These are phyloP conservation scores for Nicotiana otophora DNA, from an alignment of 257 asterid genomes.

Conservation along the genomic window DNA sequence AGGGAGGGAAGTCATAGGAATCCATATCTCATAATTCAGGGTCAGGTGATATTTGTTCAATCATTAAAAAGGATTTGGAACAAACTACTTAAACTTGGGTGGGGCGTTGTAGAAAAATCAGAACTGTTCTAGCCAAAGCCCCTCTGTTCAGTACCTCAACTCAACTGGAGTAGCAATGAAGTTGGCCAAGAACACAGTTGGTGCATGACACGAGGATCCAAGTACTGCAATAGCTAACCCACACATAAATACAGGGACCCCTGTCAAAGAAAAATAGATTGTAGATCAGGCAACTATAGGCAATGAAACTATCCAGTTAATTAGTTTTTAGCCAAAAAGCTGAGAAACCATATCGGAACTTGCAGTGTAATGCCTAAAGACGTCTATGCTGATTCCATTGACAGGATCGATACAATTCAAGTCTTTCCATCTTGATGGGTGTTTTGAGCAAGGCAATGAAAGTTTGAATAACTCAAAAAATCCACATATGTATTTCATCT, in stretches of 20 bases:
- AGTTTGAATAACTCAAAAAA: neutral
- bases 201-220: constrained; percentile 76
- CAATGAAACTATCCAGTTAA: neutral
- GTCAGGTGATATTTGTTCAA: neutral
- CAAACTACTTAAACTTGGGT: neutral
- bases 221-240: constrained; percentile 75
- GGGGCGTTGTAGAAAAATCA: neutral
- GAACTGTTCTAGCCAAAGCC: neutral
- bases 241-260: constrained; percentile 77
- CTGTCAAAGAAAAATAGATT: constrained; percentile 31
- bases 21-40: neutral
- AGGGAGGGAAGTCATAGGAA: neutral
- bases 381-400: neutral
- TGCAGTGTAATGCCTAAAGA: neutral
- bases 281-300: neutral
- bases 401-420: neutral
- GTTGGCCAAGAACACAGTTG: constrained; percentile 87
- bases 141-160: constrained; percentile 41
- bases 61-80: neutral
- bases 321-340: neutral
- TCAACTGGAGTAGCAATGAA: constrained; percentile 83
- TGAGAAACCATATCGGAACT: neutral
- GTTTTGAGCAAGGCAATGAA: neutral
- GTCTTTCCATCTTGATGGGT: neutral
- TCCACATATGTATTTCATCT: neutral